phyloP scores from a whole-genome alignment of 2,329 filamentous ascomycete genomes.

The Penicillium sp. region DNA sequence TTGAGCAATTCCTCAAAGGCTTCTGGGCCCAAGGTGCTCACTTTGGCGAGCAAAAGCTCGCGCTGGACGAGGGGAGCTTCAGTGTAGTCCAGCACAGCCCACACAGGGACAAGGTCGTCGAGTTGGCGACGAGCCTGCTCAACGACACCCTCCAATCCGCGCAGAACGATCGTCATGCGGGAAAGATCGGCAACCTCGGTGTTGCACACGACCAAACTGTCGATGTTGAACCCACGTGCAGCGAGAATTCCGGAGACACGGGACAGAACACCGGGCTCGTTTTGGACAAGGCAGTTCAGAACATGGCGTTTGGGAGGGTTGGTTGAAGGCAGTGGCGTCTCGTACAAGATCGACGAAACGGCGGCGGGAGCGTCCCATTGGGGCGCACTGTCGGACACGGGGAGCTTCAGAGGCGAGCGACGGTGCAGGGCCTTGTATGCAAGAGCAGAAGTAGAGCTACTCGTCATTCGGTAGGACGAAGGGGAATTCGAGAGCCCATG shows the following conservation, averaged over 20 bases:
- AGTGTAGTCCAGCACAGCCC: constrained; percentile 97
- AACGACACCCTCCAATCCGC: constrained; percentile 92
- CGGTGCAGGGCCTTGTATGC: constrained; percentile 97
- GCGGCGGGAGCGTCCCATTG: constrained; percentile 88
- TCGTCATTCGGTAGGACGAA: constrained; percentile 26
- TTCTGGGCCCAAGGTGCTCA: constrained; percentile 94
- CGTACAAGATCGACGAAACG: constrained; percentile 97
- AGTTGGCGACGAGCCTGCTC: constrained; percentile 94
- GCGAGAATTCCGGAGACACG: constrained; percentile 95
- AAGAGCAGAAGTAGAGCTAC: constrained; percentile 80
- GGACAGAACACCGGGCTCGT: constrained; percentile 95
- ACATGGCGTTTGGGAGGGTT: constrained; percentile 89
- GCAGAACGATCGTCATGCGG: constrained; percentile 97
- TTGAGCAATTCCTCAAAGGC: constrained; percentile 96
- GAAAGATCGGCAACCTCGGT: constrained; percentile 96
- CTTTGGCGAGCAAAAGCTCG: constrained; percentile 89
- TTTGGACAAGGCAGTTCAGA: constrained; percentile 97
- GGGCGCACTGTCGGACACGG: constrained; percentile 68
- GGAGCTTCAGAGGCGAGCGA: constrained; percentile 79
- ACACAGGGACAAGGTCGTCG: constrained; percentile 94
- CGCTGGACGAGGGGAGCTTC: constrained; percentile 88
- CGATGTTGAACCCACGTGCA: constrained; percentile 97
- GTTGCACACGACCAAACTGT: constrained; percentile 94
- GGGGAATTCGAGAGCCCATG: constrained; percentile 18
- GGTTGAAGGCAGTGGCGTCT: constrained; percentile 80